phyloP scores from a whole-genome alignment of 148 eudicot species.

The Amaranthus palmeri region DNA sequence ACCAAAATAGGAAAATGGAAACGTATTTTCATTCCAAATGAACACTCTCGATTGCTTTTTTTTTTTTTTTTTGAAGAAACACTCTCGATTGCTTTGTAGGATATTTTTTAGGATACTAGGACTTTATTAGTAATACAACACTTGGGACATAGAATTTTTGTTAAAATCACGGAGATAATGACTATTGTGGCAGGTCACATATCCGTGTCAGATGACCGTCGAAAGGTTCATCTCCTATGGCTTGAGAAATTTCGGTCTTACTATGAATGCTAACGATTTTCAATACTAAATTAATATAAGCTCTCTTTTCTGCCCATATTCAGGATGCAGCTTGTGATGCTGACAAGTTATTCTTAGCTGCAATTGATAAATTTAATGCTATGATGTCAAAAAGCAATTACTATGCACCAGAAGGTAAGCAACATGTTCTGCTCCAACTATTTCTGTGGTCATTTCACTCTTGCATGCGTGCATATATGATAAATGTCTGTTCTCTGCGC shows the following conservation, averaged over 20 bases:
- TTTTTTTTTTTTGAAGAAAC: too few relatives aligned
- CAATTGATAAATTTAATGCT: constrained; percentile 94
- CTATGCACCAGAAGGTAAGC: constrained; percentile 82
- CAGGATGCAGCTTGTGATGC: constrained; percentile 93
- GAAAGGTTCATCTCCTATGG: background rate
- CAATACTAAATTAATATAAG: background rate
- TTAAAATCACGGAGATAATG: background rate
- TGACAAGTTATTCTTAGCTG: constrained; percentile 86
- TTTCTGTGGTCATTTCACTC: background rate
- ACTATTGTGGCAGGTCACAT: background rate
- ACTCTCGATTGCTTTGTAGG: background rate
- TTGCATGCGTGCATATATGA: background rate
- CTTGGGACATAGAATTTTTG: background rate
- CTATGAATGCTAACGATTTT: too few relatives aligned
- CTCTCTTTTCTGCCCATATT: constrained; percentile 11
- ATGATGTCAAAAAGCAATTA: constrained; percentile 86
- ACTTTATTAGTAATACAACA: background rate
- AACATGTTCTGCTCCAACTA: background rate
- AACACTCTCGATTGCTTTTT: too few relatives aligned
- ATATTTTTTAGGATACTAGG: background rate
- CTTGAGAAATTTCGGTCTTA: background rate
- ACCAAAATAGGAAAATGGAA: too few relatives aligned
- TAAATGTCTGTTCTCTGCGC: background rate
- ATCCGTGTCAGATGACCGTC: background rate
- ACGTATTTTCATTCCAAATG: too few relatives aligned